Base-by-base conservation (phyloP, 116 monocot genomes). In the Iris pallida region DNA sequence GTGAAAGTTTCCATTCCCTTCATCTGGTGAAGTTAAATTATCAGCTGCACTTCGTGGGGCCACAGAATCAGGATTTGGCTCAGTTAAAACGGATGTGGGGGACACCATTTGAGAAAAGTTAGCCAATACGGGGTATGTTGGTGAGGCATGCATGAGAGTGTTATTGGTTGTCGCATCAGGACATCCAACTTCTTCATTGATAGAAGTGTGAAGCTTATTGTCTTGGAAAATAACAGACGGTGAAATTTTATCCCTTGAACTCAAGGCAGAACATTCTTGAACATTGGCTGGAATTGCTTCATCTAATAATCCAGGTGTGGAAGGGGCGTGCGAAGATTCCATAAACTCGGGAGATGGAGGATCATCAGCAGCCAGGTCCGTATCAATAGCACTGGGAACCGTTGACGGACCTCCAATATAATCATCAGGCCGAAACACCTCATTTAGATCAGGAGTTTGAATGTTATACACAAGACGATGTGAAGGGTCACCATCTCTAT, bases 391-490 rank as follows among this genome's bases (percentile, higher is more conserved):
- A 80, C 74, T 53, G 7, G 57, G 30, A 30, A 30, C 48, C 52
- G 46, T 65, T 49, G 81, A 69, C 55, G 72, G 75, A 15, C 58
- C 82, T 72, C 72, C 78, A 70, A 59, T 49, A 68, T 64, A 60
- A 67, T 76, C 64, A 66, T 64, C 67, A 72, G 74, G 69, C 57
- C 72, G 81, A 60, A 89, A 71, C 18, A 79, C 69, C 79, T 84
- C 86, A 75, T 91, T 91, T 8, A 91, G 80, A 72, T 91, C 84
- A 59, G 91, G 95, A 42, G 91, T 89, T 62, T 85, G 86, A 59
- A 82, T 79, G 61, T 82, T 86, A 70, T 85, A 89, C 7, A 73
- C 71, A 41, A 79, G 81, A 57, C 65, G 69, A 55, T 73, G 73
- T 65, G 75, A 68, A 71, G 77, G 68, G 6, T 69, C 55, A 71